phyloP scores from a whole-genome alignment of 306 rosid species.

The Alnus glutinosa region DNA sequence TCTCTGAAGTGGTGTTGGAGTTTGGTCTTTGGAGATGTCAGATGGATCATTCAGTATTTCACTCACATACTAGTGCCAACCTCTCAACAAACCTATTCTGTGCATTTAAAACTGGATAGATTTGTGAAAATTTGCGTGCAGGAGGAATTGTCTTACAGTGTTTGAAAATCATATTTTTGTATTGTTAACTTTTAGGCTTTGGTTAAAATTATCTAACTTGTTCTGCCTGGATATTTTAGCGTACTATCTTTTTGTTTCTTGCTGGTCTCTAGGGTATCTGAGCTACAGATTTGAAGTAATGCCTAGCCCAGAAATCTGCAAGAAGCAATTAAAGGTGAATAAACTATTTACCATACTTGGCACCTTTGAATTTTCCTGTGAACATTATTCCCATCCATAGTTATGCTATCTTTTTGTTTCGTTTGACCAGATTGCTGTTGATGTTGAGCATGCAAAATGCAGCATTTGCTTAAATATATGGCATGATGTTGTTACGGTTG shows the following conservation, averaged over 20 bases:
- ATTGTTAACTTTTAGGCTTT: constrained; percentile 25
- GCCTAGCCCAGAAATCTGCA: constrained; percentile 51
- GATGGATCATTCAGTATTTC: too few relatives aligned
- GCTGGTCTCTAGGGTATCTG: constrained; percentile 51
- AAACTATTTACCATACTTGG: constrained; percentile 13
- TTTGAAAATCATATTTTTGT: background rate
- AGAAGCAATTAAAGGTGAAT: constrained; percentile 55
- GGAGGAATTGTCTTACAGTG: background rate
- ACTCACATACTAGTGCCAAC: too few relatives aligned
- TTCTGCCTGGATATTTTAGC: constrained; percentile 19
- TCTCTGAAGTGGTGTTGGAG: too few relatives aligned
- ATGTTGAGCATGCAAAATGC: constrained; percentile 85
- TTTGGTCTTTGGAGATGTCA: too few relatives aligned
- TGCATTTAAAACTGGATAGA: background rate
- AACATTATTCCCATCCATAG: constrained; percentile 10
- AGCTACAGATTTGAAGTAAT: constrained; percentile 57
- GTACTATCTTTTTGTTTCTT: constrained; percentile 16
- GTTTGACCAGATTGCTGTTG: constrained; percentile 60
- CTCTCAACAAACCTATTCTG: background rate
- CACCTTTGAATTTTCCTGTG: constrained; percentile 11
- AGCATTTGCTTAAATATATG: constrained; percentile 88
- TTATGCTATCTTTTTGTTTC: constrained; percentile 28
- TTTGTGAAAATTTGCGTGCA: background rate
- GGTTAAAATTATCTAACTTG: constrained; percentile 9
- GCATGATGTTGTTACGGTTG: constrained; percentile 88